A percentile compares a stretch with the other conserved stretches of the same genome.
Evolutionary conservation across 768 basidiomycete species (phyloP).

Genomic region (Asterophora parasitica): DNA sequence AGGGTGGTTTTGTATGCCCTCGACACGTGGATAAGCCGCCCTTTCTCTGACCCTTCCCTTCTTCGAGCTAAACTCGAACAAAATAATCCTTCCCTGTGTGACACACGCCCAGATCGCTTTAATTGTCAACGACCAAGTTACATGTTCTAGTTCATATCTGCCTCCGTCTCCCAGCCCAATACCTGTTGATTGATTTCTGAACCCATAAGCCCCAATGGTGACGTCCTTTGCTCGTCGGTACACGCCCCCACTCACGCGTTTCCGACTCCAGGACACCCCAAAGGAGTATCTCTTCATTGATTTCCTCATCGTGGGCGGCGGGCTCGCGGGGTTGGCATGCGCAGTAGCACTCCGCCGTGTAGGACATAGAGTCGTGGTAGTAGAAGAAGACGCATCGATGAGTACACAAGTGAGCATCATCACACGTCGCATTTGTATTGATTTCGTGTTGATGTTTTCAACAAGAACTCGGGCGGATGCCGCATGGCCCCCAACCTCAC

Average conservation of each 20-base stretch:
- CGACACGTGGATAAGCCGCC: conserved; percentile 1
- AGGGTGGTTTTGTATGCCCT: background rate
- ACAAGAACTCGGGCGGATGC: conserved; percentile 25
- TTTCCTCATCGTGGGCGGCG: conserved; percentile 36
- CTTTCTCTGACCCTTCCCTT: no score
- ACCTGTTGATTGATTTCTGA: no score
- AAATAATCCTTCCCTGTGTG: background rate
- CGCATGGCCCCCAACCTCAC: conserved; percentile 48
- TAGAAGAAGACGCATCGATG: conserved; percentile 33
- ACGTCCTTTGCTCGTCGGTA: no score
- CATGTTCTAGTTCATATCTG: background rate
- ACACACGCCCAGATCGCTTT: conserved; percentile 2
- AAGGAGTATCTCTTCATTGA: conserved; percentile 24
- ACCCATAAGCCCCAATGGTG: no score
- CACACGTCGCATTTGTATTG: background rate
- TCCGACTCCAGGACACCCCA: conserved; percentile 1
- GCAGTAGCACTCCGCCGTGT: conserved; percentile 49
- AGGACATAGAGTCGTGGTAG: conserved; percentile 51
- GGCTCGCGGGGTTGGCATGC: conserved; percentile 49
- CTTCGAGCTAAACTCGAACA: conserved; percentile 5
- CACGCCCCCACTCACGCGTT: background rate
- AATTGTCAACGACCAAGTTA: background rate
- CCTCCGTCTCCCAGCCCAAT: background rate
- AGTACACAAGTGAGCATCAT: conserved; percentile 9
- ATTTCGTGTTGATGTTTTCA: background rate